Percentiles rank a stretch among this genome's conserved stretches.
These are phyloP conservation scores for Cenchrus purpureus DNA, from an alignment of 176 grass and related monocot genomes.

Conservation along the genomic window DNA sequence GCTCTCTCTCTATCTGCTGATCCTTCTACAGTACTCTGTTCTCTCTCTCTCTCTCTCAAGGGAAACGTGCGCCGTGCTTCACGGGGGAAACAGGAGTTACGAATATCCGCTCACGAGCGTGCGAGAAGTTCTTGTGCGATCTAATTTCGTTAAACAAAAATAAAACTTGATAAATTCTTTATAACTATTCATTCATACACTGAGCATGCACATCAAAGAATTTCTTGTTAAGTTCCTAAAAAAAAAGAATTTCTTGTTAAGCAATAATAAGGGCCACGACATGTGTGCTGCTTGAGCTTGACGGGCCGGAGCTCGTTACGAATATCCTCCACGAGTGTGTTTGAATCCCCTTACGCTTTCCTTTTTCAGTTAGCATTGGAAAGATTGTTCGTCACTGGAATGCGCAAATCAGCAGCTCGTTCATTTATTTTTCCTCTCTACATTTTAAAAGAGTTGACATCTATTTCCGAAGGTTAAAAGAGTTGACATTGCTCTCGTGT, in stretches of 20 bases:
- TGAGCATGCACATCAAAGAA: neutral
- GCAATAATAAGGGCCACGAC: no score
- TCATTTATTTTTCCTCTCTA: neutral
- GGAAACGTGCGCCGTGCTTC: neutral
- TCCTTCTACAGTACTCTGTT: no score
- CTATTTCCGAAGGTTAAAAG: neutral
- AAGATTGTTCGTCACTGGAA: neutral
- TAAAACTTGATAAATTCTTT: neutral
- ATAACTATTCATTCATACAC: neutral
- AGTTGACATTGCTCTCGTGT: constrained; percentile 25
- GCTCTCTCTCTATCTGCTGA: neutral
- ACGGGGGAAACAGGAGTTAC: no score
- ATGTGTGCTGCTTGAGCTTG: no score
- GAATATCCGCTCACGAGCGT: no score
- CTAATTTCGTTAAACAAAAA: neutral
- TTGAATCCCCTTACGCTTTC: neutral
- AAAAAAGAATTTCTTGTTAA: neutral
- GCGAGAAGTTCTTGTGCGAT: no score
- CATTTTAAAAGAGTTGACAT: neutral
- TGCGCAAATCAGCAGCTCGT: neutral
- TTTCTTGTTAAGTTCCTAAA: no score
- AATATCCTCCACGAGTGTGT: no score
- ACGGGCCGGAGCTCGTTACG: no score
- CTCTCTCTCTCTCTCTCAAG: neutral
- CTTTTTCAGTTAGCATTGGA: neutral